Percentiles rank a stretch among this genome's conserved stretches.
Evolutionary conservation across 495 filamentous ascomycete species (phyloP).

Genomic region (Daldinia decipiens): DNA sequence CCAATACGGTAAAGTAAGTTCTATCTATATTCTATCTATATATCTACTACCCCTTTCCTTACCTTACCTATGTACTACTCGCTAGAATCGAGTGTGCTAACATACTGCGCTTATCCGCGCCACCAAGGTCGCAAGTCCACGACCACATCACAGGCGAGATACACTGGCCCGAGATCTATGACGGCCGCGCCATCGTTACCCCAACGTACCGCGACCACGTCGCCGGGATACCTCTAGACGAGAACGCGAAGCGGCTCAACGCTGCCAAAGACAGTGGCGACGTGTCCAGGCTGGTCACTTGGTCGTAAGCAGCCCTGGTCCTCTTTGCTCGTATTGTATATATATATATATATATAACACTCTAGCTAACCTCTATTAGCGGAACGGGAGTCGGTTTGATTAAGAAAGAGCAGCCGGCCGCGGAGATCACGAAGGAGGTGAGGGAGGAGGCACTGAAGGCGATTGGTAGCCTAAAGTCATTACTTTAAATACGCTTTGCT

Average conservation of each 20-base stretch:
- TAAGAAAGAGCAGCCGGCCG: constrained; percentile 72
- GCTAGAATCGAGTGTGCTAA: not conserved
- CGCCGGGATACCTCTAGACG: constrained; percentile 63
- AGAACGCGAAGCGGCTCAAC: constrained; percentile 68
- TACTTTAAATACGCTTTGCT: not conserved
- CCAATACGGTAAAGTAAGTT: constrained; percentile 65
- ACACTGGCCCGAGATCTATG: constrained; percentile 73
- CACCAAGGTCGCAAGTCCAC: constrained; percentile 68
- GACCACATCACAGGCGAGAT: constrained; percentile 73
- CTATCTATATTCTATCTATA: not conserved
- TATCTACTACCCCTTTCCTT: not conserved
- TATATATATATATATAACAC: not conserved
- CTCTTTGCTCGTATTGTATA: not conserved
- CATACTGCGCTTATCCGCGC: not conserved
- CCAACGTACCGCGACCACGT: constrained; percentile 65
- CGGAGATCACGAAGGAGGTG: constrained; percentile 74
- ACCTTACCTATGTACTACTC: not conserved
- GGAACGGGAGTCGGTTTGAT: constrained; percentile 71
- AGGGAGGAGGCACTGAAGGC: constrained; percentile 70
- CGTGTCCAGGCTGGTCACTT: constrained; percentile 54
- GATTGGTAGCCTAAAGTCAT: constrained; percentile 42
- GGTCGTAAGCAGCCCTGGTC: constrained; percentile 60
- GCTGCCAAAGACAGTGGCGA: constrained; percentile 55
- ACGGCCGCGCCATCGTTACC: constrained; percentile 71
- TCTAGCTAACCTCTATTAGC: constrained; percentile 32